These are phyloP conservation scores for Phytophthora pseudosyringae DNA, from an alignment of 352 stramenopile species.

Conservation along the genomic window DNA sequence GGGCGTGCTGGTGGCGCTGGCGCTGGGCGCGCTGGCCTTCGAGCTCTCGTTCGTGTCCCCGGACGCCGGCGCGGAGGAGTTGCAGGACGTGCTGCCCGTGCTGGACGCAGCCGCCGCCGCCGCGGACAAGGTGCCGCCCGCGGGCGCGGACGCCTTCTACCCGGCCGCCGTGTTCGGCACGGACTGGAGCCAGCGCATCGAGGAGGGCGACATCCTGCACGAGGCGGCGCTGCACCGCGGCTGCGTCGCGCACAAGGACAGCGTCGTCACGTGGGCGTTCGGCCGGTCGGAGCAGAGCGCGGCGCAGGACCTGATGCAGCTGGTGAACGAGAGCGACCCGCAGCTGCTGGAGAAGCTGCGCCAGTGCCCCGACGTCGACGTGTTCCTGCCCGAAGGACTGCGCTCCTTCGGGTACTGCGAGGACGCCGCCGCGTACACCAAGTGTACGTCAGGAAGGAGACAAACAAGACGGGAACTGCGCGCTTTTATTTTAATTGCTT, in stretches of 20 bases:
- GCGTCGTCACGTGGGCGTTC: slow-evolving; percentile 44
- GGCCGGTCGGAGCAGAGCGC: slow-evolving; percentile 16
- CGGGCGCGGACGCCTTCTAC: slow-evolving; percentile 29
- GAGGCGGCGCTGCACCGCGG: slow-evolving; percentile 44
- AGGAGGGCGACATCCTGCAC: slow-evolving; percentile 49
- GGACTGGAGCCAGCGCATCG: slow-evolving; percentile 39
- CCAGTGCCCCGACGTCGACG: slow-evolving; percentile 61
- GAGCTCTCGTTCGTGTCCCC: slow-evolving; percentile 40
- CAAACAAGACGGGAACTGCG: too few relatives aligned
- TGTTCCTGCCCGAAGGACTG: slow-evolving; percentile 62
- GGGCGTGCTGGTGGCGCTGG: slow-evolving; percentile 26
- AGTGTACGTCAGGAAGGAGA: slow-evolving; percentile 46
- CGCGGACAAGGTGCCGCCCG: slow-evolving; percentile 20
- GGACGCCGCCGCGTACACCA: slow-evolving; percentile 65
- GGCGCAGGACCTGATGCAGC: slow-evolving; percentile 13
- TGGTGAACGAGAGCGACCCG: slow-evolving; percentile 46
- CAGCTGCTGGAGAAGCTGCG: slow-evolving; percentile 53
- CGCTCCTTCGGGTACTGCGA: slow-evolving; percentile 76
- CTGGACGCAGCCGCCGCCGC: slow-evolving; percentile 33
- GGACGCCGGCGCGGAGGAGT: slow-evolving; percentile 5
- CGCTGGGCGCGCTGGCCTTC: slow-evolving; percentile 25
- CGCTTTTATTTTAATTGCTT: not conserved
- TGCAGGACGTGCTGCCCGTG: slow-evolving; percentile 26
- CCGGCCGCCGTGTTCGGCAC: slow-evolving; percentile 36
- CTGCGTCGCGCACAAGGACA: slow-evolving; percentile 46